These are phyloP conservation scores for Rhodotorula sp. DNA, from an alignment of 1,284 basidiomycete genomes.

Conservation along the genomic window DNA sequence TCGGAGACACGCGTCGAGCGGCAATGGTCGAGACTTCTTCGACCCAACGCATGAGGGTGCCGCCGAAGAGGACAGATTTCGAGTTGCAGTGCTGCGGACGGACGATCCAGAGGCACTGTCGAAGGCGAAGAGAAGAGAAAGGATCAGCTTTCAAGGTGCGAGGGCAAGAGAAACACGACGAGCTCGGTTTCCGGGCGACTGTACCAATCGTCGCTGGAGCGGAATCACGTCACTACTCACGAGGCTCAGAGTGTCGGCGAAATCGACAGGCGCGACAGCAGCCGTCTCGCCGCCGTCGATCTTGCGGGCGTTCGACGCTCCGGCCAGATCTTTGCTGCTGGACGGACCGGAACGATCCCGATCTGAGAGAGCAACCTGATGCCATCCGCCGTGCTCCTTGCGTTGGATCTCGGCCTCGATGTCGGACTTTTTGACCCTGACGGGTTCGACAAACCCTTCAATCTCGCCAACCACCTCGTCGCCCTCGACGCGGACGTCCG, in stretches of 20 bases:
- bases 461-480: constrained; percentile 37
- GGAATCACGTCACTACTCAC: too few species aligned
- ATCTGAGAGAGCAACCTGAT: constrained; percentile 8
- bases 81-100: constrained; percentile 41
- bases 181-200: too few species aligned
- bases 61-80: constrained; percentile 41
- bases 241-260: constrained; percentile 37
- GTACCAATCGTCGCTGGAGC: too few species aligned
- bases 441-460: constrained; percentile 35
- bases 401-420: constrained; percentile 14
- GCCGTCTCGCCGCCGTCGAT: constrained; percentile 5
- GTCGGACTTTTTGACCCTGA: constrained; percentile 22
- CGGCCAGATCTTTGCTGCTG: neutral
- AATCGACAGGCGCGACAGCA: constrained; percentile 12
- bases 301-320: neutral
- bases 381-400: constrained; percentile 24
- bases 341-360: constrained; percentile 14
- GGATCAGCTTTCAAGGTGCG: too few species aligned
- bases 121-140: neutral
- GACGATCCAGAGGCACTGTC: constrained; percentile 39
- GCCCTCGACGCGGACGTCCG: constrained; percentile 35
- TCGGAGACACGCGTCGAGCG: constrained; percentile 22
- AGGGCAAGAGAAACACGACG: too few species aligned
- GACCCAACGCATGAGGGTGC: constrained; percentile 39
- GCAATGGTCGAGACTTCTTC: constrained; percentile 34